These are phyloP conservation scores for Camellia japonica DNA, from an alignment of 148 eudicot genomes.

Conservation along the genomic window DNA sequence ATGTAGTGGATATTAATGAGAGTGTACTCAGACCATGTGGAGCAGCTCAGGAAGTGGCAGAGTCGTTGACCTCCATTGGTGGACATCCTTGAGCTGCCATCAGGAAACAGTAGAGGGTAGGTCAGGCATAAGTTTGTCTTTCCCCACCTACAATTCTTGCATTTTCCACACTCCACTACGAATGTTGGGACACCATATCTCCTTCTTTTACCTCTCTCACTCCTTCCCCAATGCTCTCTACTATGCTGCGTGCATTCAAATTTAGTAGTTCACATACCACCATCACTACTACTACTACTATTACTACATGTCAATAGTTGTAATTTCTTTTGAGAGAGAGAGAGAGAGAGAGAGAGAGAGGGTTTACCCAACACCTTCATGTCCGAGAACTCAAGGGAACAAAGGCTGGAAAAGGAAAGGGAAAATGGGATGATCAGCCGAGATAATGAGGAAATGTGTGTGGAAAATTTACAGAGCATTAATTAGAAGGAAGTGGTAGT, in stretches of 20 bases:
- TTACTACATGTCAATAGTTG: no score
- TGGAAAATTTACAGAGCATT: no score
- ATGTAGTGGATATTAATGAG: constrained; percentile 35
- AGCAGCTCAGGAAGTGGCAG: constrained; percentile 35
- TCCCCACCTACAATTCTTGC: constrained; percentile 34
- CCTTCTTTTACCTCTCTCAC: constrained; percentile 35
- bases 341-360: constrained; percentile 4
- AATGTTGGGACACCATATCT: constrained; percentile 40
- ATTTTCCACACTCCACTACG: constrained; percentile 40
- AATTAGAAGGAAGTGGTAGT: not conserved
- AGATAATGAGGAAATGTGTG: not conserved
- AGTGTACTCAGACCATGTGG: constrained; percentile 52
- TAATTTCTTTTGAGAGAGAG: not conserved
- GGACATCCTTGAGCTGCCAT: constrained; percentile 40
- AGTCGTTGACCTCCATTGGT: not conserved
- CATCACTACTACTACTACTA: no score
- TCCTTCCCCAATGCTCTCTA: constrained; percentile 48
- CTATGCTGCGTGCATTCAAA: constrained; percentile 25
- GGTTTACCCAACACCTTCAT: constrained; percentile 30
- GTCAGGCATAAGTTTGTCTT: constrained; percentile 37
- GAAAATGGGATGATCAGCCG: not conserved
- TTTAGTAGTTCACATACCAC: no score
- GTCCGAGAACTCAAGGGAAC: constrained; percentile 42
- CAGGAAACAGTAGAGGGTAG: constrained; percentile 30
- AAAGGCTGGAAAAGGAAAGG: constrained; percentile 22